These are phyloP conservation scores for Musa acuminata DNA, from an alignment of 176 grass and related monocot species.

Conservation along the genomic window DNA sequence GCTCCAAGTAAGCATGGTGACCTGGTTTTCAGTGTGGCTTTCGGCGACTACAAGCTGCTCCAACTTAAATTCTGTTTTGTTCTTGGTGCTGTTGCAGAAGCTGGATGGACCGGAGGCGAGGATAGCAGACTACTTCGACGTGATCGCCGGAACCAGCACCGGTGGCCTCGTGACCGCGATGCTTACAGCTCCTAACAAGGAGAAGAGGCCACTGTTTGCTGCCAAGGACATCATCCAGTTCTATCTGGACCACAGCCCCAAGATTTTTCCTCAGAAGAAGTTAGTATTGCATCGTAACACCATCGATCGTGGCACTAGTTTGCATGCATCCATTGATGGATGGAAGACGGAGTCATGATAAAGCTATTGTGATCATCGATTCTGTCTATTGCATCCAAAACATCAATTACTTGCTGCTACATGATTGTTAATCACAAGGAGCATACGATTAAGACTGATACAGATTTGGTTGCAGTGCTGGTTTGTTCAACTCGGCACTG, in stretches of 20 bases:
- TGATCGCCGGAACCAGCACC: slow-evolving; percentile 69
- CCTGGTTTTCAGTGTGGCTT: slow-evolving; percentile 35
- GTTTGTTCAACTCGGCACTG: background rate
- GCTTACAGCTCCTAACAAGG: slow-evolving; percentile 39
- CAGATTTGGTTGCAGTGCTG: background rate
- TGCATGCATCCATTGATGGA: background rate
- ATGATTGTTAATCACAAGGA: too few relatives aligned
- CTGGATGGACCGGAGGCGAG: slow-evolving; percentile 46
- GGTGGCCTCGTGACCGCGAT: slow-evolving; percentile 51
- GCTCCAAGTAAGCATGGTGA: slow-evolving; percentile 60
- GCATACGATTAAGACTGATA: background rate
- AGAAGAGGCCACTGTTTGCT: slow-evolving; percentile 40
- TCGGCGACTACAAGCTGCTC: slow-evolving; percentile 26
- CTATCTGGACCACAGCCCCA: slow-evolving; percentile 49
- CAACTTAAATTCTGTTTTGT: slow-evolving; percentile 41
- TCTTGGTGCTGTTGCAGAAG: slow-evolving; percentile 30
- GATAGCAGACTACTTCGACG: slow-evolving; percentile 67
- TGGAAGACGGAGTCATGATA: background rate
- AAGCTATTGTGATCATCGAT: background rate
- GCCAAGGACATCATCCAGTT: slow-evolving; percentile 40
- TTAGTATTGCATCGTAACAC: background rate
- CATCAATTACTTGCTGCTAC: too few relatives aligned
- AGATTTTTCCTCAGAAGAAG: slow-evolving; percentile 46
- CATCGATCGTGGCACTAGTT: background rate
- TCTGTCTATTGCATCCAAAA: background rate